Percentiles rank a stretch among this genome's conserved stretches.
Evolutionary conservation across 2,329 filamentous ascomycete species (phyloP).

Genomic region (Amauroascus verrucosus): DNA sequence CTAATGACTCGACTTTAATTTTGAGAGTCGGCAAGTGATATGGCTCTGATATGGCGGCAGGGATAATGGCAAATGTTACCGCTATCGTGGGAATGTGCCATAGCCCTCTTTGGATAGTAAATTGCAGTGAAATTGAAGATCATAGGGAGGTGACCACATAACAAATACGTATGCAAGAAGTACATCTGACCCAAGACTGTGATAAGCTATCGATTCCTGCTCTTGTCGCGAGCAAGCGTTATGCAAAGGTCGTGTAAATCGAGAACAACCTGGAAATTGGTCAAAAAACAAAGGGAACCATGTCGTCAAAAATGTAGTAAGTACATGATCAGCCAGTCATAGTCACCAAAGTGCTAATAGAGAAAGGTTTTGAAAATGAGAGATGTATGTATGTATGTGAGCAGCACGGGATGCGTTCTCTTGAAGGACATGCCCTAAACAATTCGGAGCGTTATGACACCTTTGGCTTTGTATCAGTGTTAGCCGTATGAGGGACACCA

Average conservation of each 20-base stretch:
- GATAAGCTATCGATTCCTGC: not conserved
- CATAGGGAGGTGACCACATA: not conserved
- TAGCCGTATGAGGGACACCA: not conserved
- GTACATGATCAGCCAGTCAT: not conserved
- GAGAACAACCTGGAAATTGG: not conserved
- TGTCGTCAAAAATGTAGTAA: not conserved
- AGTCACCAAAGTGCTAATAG: not conserved
- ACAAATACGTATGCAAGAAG: not conserved
- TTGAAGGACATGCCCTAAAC: not conserved
- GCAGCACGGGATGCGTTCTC: not conserved
- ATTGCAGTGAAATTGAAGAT: too few species aligned
- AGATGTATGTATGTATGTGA: too few species aligned
- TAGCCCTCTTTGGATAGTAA: not conserved
- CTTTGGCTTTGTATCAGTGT: conserved; percentile 6
- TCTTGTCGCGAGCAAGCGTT: not conserved
- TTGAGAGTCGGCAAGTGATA: not conserved
- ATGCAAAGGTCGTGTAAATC: not conserved
- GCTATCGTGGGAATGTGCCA: not conserved
- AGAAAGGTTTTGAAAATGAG: not conserved
- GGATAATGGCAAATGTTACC: not conserved
- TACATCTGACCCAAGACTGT: not conserved
- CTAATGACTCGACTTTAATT: not conserved
- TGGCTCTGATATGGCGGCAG: not conserved
- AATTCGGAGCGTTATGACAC: not conserved
- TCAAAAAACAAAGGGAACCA: not conserved